Evolutionary conservation across 176 grass and related monocot species (phyloP).

Genomic region (Triticum aestivum): DNA sequence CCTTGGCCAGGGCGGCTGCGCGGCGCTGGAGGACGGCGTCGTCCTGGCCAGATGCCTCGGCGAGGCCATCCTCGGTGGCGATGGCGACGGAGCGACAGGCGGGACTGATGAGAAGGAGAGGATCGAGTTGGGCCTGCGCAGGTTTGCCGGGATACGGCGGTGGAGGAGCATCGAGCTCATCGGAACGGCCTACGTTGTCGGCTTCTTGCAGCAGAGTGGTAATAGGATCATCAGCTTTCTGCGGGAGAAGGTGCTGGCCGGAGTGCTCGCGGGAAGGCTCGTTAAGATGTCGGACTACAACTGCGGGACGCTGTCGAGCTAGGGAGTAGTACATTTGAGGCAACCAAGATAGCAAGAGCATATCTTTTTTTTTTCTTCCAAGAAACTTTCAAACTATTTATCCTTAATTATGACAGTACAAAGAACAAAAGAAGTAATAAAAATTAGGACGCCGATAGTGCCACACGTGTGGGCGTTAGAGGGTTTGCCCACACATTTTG

Average conservation of each 20-base stretch:
- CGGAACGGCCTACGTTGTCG: slow-evolving; percentile 19
- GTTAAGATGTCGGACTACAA: slow-evolving; percentile 20
- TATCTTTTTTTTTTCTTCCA: no score
- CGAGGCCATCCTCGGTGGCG: neutral
- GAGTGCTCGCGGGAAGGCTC: neutral
- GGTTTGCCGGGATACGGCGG: slow-evolving; percentile 34
- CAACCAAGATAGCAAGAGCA: no score
- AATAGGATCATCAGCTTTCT: slow-evolving; percentile 23
- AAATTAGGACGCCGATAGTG: no score
- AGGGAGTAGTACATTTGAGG: no score
- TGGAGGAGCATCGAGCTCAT: slow-evolving; percentile 47
- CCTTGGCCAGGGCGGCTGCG: slow-evolving; percentile 14
- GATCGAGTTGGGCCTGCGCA: slow-evolving; percentile 21
- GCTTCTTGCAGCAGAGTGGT: slow-evolving; percentile 35
- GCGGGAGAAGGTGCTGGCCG: slow-evolving; percentile 31
- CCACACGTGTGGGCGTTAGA: no score
- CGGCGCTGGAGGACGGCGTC: slow-evolving; percentile 12
- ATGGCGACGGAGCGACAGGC: neutral
- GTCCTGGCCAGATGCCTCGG: neutral
- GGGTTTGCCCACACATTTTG: no score
- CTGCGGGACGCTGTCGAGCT: slow-evolving; percentile 9
- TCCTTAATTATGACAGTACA: no score
- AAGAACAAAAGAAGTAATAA: no score
- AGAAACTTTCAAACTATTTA: no score
- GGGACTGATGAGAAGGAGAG: neutral